These are phyloP conservation scores for Blastobotrys malaysiensis DNA, from an alignment of 1,139 yeast species.

Conservation along the genomic window DNA sequence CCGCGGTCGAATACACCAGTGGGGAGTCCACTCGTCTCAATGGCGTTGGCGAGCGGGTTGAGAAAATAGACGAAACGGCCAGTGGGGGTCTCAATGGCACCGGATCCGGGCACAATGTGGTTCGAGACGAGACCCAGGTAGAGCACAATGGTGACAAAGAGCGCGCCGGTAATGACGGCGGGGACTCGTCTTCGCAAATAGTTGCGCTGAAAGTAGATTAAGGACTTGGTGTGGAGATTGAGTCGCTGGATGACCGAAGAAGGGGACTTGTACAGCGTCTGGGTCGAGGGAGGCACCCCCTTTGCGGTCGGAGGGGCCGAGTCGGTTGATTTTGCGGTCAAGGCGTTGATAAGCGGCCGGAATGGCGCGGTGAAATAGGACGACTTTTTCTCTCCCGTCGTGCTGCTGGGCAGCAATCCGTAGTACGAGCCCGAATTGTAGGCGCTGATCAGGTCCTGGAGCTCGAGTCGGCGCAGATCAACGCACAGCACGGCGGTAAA, in stretches of 20 bases:
- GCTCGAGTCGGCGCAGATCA: slow-evolving; percentile 59
- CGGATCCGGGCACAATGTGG: background rate
- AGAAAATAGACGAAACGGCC: slow-evolving; percentile 12
- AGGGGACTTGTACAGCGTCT: background rate
- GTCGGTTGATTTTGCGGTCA: background rate
- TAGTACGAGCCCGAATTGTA: background rate
- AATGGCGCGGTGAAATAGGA: background rate
- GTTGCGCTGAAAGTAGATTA: slow-evolving; percentile 10
- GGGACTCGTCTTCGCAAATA: slow-evolving; percentile 9
- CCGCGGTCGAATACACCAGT: background rate
- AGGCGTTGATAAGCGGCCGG: background rate
- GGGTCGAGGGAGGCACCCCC: background rate
- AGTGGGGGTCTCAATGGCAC: slow-evolving; percentile 9
- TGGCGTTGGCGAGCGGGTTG: slow-evolving; percentile 7
- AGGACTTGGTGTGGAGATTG: slow-evolving; percentile 8
- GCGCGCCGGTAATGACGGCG: slow-evolving; percentile 4
- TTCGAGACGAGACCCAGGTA: slow-evolving; percentile 10
- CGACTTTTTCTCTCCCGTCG: background rate
- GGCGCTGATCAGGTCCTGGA: slow-evolving; percentile 45
- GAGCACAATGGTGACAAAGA: slow-evolving; percentile 3
- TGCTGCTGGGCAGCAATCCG: background rate
- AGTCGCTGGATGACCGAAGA: slow-evolving; percentile 1
- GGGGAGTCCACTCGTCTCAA: background rate
- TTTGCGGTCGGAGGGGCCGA: background rate
- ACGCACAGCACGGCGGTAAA: slow-evolving; percentile 60